Evolutionary conservation across 2,329 filamentous ascomycete genomes (phyloP).

Genomic region (Cercospora sp.): DNA sequence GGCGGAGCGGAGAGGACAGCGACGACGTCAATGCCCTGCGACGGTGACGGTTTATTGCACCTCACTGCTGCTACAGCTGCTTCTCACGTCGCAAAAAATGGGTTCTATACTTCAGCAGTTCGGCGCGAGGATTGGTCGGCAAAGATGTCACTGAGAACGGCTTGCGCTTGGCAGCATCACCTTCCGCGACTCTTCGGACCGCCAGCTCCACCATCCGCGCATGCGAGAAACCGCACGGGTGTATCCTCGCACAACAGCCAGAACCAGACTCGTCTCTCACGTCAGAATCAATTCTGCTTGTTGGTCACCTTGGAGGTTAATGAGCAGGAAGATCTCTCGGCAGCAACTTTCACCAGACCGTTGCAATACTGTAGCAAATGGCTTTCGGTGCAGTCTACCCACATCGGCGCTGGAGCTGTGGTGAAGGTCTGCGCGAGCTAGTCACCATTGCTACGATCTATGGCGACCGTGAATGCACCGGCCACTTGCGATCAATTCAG

Average conservation of each 20-base stretch:
- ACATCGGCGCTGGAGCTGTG: neutral
- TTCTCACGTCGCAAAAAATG: neutral
- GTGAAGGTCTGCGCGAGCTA: neutral
- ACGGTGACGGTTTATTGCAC: neutral
- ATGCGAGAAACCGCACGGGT: neutral
- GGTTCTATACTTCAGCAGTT: neutral
- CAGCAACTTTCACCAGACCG: neutral
- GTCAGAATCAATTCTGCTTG: neutral
- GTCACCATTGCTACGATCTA: neutral
- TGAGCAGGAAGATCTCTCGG: neutral
- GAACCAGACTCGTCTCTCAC: neutral
- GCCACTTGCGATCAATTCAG: neutral
- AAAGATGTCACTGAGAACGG: neutral
- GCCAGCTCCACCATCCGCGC: neutral
- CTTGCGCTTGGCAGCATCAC: slow-evolving; percentile 1
- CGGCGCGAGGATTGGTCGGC: neutral
- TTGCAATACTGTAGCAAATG: neutral
- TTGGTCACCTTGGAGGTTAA: neutral
- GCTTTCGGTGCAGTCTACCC: neutral
- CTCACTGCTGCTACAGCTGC: neutral
- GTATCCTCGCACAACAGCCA: neutral
- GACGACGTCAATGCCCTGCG: neutral
- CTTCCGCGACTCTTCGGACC: neutral
- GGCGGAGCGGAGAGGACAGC: neutral
- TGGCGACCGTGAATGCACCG: neutral